Evolutionary conservation across 1,284 basidiomycete species (phyloP), one percentile per base, ranked within the genome.

Genomic region (Puccinia horiana): DNA sequence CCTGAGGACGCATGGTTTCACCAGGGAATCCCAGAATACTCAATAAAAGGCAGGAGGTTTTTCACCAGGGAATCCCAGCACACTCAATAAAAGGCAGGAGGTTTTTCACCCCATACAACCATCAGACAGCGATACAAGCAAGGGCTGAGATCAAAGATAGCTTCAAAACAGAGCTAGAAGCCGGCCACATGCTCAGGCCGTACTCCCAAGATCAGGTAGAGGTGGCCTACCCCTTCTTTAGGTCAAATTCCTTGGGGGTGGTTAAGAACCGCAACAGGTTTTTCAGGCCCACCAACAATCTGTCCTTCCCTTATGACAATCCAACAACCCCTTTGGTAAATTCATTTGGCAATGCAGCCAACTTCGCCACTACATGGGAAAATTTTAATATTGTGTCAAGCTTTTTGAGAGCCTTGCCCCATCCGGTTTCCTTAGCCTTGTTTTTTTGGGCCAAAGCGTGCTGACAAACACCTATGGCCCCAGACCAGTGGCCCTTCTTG

Each of bases 261-360:
- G 70, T 73, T 4, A 44, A 52, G 42, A 73, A 73, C 23, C 44
- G 70, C 18, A 37, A 73, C 42, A 44, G 44, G 5, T 73, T 44
- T 52, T 29, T 52, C 29, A 6, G 70, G 14, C 44, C 70, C 9
- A 73, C 42, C 42, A 44, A 73, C 70, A 37, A 73, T 23, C 29
- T 73, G 52, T 73, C 44, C 5, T 73, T 14, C 23, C 70, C 70
- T 12, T 8, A 73, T 26, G 26, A 52, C 6, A 11, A 49, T 32
- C n/a, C 44, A 6, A 8, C 11, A 26, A 52, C 26, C n/a, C 44
- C 32, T 3, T 54, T n/a, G 6, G 70, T 49, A 16, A 73, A 73
- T 23, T 42, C 35, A 6, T 73, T 29, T 52, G 29, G 26, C 11
- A 2, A n/a, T 2, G 26, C 9, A 54, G 44, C 42, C 26, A 37